Percentiles rank a stretch among this genome's conserved stretches.
These are phyloP conservation scores for Cicer judaicum DNA, from an alignment of 306 rosid genomes.

Conservation along the genomic window DNA sequence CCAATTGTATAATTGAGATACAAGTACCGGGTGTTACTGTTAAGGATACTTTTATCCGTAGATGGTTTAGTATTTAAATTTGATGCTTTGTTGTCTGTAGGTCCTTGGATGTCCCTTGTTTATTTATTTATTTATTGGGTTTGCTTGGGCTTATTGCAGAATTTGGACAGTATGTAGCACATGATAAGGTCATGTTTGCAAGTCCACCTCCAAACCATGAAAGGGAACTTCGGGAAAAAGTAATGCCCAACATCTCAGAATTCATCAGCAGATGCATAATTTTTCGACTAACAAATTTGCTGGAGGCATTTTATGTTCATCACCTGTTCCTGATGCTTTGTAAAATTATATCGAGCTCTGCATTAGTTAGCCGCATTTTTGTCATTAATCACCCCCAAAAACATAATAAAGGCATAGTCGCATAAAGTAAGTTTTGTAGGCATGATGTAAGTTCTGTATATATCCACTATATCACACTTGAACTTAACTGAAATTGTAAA, in stretches of 20 bases:
- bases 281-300: conserved; percentile 4
- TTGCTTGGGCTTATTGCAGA: conserved; percentile 47
- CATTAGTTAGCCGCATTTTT: conserved; percentile 32
- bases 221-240: conserved; percentile 1
- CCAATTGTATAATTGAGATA: conserved; percentile 3
- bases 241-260: conserved; percentile 18
- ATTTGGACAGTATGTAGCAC: conserved; percentile 42
- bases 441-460: conserved; percentile 13
- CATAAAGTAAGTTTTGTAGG: conserved; percentile 12
- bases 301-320: conserved; percentile 31
- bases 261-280: conserved; percentile 20
- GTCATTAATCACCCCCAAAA: neutral
- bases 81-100: neutral
- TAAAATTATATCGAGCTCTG: conserved; percentile 21
- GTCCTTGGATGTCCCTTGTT: conserved; percentile 20
- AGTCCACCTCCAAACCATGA: conserved; percentile 37
- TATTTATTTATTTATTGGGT: conserved; percentile 16
- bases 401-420: neutral
- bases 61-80: conserved; percentile 29
- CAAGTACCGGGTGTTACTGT: neutral
- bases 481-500: neutral
- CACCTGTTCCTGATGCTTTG: conserved; percentile 10
- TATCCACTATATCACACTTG: conserved; percentile 26
- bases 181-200: conserved; percentile 25
- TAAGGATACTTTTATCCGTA: neutral